phyloP scores from a whole-genome alignment of 2,329 filamentous ascomycete species.

The Colletotrichum lini region DNA sequence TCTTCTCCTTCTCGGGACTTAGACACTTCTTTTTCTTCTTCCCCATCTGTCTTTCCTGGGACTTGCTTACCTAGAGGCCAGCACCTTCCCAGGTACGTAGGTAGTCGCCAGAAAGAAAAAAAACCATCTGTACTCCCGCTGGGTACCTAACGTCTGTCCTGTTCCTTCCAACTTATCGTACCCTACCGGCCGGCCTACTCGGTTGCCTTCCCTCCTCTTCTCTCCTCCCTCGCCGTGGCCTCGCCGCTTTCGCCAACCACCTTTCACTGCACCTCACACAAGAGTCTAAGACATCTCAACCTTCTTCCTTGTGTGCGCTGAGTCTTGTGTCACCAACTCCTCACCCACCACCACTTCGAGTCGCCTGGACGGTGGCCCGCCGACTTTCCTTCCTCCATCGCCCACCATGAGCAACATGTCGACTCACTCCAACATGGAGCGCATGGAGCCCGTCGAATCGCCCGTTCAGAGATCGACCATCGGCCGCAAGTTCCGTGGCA shows the following conservation, averaged over 20 bases:
- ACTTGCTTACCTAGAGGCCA: background rate
- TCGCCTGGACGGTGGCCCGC: slow-evolving; percentile 24
- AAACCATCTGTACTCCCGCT: too few species aligned
- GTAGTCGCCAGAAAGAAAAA: background rate
- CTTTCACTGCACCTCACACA: slow-evolving; percentile 27
- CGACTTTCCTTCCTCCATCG: slow-evolving; percentile 32
- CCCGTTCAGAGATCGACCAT: slow-evolving; percentile 23
- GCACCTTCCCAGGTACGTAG: too few species aligned
- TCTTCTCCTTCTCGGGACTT: slow-evolving; percentile 8
- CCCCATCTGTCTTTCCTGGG: slow-evolving; percentile 8
- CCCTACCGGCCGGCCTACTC: too few species aligned
- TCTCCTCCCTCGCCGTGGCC: background rate
- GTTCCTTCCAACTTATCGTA: too few species aligned
- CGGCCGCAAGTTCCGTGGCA: slow-evolving; percentile 48
- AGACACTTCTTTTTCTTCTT: background rate
- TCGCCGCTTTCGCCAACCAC: slow-evolving; percentile 6
- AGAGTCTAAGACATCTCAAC: slow-evolving; percentile 41
- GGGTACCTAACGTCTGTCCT: too few species aligned
- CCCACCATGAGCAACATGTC: slow-evolving; percentile 38
- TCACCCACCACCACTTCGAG: slow-evolving; percentile 26
- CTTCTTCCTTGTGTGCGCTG: slow-evolving; percentile 36
- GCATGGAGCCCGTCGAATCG: slow-evolving; percentile 34
- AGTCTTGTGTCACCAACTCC: slow-evolving; percentile 32
- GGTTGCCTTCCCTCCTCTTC: background rate
- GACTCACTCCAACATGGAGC: slow-evolving; percentile 41